Conservation (phyloP, 345 rosid species). For the Excoecaria cochinchinensis region DNA sequence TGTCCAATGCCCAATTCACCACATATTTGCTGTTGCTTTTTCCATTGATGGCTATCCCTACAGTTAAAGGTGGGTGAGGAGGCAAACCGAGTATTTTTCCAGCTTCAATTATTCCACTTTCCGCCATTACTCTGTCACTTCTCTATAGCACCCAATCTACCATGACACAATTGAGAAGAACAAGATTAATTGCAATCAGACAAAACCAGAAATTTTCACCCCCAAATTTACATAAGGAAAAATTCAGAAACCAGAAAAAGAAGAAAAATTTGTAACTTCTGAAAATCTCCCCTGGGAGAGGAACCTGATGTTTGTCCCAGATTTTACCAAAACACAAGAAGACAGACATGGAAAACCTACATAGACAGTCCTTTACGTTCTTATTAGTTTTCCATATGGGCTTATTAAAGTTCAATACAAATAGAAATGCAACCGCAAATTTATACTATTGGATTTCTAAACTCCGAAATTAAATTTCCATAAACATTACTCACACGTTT, state of each 20-base stretch:
- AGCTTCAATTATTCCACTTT: conserved; percentile 31
- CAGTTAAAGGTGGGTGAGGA: conserved; percentile 36
- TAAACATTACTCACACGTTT: not conserved
- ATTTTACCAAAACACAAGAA: no score
- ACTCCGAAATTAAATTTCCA: not conserved
- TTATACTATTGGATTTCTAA: not conserved
- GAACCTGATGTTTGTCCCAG: no score
- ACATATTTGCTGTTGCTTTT: conserved; percentile 53
- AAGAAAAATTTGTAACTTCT: no score
- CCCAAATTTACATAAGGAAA: not conserved
- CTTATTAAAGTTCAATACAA: not conserved
- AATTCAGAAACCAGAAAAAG: no score
- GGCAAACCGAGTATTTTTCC: conserved; percentile 30
- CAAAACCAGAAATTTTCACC: not conserved
- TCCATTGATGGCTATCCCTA: conserved; percentile 75
- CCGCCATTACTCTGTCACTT: conserved; percentile 35
- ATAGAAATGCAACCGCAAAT: not conserved
- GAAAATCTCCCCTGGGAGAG: no score
- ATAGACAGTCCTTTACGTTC: no score
- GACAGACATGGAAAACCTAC: no score
- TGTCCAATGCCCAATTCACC: conserved; percentile 53
- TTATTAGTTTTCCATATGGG: no score
- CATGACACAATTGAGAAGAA: not conserved
- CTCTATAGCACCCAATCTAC: not conserved
- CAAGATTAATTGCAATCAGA: not conserved